These are phyloP conservation scores for Fusarium sp. DNA, from an alignment of 2,329 filamentous ascomycete genomes.

Conservation along the genomic window DNA sequence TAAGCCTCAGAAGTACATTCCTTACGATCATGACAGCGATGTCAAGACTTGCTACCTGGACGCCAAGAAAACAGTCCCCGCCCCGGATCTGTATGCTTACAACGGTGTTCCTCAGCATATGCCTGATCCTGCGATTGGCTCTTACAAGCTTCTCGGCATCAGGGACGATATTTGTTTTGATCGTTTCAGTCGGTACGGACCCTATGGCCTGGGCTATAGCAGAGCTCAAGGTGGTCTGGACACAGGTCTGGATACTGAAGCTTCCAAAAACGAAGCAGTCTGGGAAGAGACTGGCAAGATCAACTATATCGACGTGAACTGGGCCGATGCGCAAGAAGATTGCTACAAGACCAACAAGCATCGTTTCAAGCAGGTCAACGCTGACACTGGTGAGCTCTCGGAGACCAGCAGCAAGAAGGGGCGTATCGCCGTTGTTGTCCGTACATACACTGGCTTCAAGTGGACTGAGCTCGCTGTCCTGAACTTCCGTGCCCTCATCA, in stretches of 20 bases:
- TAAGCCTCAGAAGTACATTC: conserved; percentile 68
- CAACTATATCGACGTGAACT: conserved; percentile 67
- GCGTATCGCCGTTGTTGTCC: conserved; percentile 81
- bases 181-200: conserved; percentile 83
- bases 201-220: conserved; percentile 88
- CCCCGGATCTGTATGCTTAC: conserved; percentile 75
- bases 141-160: conserved; percentile 78
- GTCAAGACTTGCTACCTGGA: conserved; percentile 75
- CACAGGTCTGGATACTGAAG: conserved; percentile 79
- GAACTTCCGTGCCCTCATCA: conserved; percentile 84
- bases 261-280: conserved; percentile 72
- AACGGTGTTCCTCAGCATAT: conserved; percentile 79
- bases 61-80: conserved; percentile 64
- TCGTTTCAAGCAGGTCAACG: conserved; percentile 64
- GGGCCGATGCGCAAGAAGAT: conserved; percentile 65
- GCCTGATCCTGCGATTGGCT: conserved; percentile 82
- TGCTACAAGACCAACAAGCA: conserved; percentile 71
- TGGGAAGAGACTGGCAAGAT: conserved; percentile 68
- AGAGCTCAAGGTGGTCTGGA: conserved; percentile 76
- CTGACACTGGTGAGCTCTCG: conserved; percentile 55
- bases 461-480: conserved; percentile 83
- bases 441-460: conserved; percentile 82
- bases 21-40: conserved; percentile 72
- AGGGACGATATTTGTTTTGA: conserved; percentile 88
- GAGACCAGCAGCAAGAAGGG: conserved; percentile 55